These are phyloP conservation scores for Anisodus tanguticus DNA, from an alignment of 257 asterid species.

Conservation along the genomic window DNA sequence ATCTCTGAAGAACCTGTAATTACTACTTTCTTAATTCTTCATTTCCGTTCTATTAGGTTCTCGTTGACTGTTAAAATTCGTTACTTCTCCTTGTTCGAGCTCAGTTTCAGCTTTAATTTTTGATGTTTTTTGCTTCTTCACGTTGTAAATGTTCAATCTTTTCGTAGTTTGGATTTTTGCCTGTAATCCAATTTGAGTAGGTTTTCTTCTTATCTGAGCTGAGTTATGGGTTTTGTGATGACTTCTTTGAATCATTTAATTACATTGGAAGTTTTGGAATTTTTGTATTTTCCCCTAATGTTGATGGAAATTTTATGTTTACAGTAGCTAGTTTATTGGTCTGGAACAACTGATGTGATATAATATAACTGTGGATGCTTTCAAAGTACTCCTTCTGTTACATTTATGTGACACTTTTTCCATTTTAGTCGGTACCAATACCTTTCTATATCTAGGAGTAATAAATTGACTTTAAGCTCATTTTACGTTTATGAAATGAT, in stretches of 20 bases:
- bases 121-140: background rate
- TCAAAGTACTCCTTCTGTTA: background rate
- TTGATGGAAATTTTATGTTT: background rate
- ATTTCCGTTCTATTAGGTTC: background rate
- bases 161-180: background rate
- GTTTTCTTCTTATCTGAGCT: background rate
- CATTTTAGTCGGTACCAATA: no score
- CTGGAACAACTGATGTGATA: background rate
- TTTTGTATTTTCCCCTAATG: background rate
- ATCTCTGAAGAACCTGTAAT: constrained; percentile 88
- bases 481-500: no score
- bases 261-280: background rate
- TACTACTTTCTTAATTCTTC: background rate
- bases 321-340: background rate
- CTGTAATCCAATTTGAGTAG: background rate
- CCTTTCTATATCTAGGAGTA: no score
- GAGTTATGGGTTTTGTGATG: background rate
- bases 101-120: background rate
- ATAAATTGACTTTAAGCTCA: no score
- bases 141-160: background rate
- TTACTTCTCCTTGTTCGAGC: background rate
- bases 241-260: background rate
- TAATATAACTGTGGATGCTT: background rate
- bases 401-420: no score
- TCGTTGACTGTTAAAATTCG: background rate